Percentiles rank a stretch among this genome's conserved stretches.
Conservation (phyloP, 164 flowering plant genomes). For the Vitis vinifera region DNA sequence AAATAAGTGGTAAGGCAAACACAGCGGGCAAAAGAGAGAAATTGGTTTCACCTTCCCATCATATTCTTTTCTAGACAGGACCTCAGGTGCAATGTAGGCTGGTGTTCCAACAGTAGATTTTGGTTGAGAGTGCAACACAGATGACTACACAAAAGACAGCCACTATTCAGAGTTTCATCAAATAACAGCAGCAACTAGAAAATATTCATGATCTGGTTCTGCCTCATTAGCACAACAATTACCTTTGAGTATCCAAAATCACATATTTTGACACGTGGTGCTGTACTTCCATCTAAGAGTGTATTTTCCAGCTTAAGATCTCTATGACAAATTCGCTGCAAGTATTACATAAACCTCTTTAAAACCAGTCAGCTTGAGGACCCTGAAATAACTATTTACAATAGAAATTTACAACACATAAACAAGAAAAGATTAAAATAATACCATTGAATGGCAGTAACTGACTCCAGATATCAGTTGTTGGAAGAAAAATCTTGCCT, state of each 20-base stretch:
- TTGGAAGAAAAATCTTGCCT: slow-evolving; percentile 91
- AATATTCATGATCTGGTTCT: not conserved
- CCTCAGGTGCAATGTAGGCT: slow-evolving; percentile 88
- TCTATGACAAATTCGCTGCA: slow-evolving; percentile 81
- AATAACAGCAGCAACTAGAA: not conserved
- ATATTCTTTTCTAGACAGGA: slow-evolving; percentile 63
- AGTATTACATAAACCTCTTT: not conserved
- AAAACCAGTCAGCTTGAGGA: not conserved
- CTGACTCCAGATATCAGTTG: slow-evolving; percentile 96
- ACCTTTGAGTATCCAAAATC: slow-evolving; percentile 93
- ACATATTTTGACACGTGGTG: slow-evolving; percentile 75
- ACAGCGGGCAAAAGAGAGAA: not conserved
- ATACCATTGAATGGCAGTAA: slow-evolving; percentile 92
- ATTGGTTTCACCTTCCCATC: slow-evolving; percentile 67
- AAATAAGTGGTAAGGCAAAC: not conserved
- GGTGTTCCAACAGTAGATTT: slow-evolving; percentile 90
- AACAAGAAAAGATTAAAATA: not conserved
- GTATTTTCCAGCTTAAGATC: slow-evolving; percentile 87
- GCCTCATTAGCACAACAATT: not conserved
- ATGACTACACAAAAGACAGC: slow-evolving; percentile 43
- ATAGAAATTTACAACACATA: not conserved
- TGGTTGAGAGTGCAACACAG: slow-evolving; percentile 85
- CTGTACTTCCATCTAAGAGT: slow-evolving; percentile 70
- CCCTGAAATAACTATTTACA: not conserved
- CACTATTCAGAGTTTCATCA: not conserved